Conservation (phyloP, 108 stramenopile genomes). For the Seminavis robusta region DNA sequence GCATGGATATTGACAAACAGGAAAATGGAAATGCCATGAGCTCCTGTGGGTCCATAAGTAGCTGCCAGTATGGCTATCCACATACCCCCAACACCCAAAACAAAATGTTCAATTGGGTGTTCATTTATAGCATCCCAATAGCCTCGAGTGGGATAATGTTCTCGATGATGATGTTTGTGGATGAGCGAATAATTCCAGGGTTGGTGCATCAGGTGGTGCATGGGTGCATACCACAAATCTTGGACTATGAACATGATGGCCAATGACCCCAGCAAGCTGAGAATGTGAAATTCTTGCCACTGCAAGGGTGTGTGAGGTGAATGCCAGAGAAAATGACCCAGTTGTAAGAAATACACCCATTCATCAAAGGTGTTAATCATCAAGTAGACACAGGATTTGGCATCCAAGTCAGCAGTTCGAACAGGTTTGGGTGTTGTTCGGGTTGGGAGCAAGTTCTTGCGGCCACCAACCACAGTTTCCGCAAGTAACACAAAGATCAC, state of each 20-base stretch:
- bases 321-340: constrained; percentile 59
- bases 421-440: constrained; percentile 42
- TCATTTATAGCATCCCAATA: constrained; percentile 93
- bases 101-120: constrained; percentile 88
- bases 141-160: constrained; percentile 85
- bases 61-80: constrained; percentile 51
- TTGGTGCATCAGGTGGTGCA: constrained; percentile 81
- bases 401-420: constrained; percentile 53
- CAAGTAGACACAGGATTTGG: constrained; percentile 54
- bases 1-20: constrained; percentile 73
- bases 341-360: constrained; percentile 77
- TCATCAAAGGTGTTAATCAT: constrained; percentile 81
- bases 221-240: constrained; percentile 81
- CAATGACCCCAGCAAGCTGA: constrained; percentile 69
- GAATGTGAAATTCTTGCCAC: constrained; percentile 42
- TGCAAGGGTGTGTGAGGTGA: constrained; percentile 30
- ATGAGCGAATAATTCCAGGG: constrained; percentile 76
- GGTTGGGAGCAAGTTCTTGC: constrained; percentile 47
- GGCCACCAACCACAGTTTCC: constrained; percentile 31
- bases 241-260: constrained; percentile 77
- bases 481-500: constrained; percentile 52
- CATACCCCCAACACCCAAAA: constrained; percentile 59
- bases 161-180: constrained; percentile 95
- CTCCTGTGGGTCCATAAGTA: constrained; percentile 25
- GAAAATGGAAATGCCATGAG: constrained; percentile 56